phyloP scores from a whole-genome alignment of 192 early-diverging fungal genomes.

The Gamsiella multidivaricata region DNA sequence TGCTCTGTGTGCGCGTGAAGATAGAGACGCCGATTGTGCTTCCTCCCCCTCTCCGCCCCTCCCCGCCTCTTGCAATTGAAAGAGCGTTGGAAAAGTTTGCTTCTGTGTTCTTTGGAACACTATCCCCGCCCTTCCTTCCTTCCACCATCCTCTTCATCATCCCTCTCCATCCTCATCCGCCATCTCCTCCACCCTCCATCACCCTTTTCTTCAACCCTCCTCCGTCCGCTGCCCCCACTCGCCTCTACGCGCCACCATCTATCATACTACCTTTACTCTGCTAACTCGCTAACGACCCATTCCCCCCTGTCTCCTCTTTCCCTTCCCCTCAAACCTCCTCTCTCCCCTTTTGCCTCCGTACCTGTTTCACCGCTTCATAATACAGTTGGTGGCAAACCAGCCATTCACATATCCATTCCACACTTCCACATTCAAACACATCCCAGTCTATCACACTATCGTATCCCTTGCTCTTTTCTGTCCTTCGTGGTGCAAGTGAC shows the following conservation, averaged over 20 bases:
- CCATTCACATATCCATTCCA: too few species aligned
- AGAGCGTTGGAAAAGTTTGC: too few species aligned
- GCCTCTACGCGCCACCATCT: not conserved
- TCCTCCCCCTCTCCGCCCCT: too few species aligned
- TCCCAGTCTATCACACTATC: not conserved
- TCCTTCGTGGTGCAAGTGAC: not conserved
- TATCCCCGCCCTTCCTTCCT: not conserved
- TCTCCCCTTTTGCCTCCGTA: not conserved
- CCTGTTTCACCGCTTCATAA: not conserved
- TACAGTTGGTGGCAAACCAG: too few species aligned
- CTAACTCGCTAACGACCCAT: too few species aligned
- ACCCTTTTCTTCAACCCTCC: not conserved
- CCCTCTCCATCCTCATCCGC: not conserved
- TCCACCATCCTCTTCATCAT: slow-evolving; percentile 6
- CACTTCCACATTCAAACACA: not conserved
- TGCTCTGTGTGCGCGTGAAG: too few species aligned
- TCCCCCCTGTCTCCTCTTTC: not conserved
- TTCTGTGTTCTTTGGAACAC: slow-evolving; percentile 1
- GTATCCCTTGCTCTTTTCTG: not conserved
- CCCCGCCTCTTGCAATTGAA: too few species aligned
- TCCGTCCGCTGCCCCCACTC: not conserved
- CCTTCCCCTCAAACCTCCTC: not conserved
- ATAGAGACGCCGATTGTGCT: too few species aligned
- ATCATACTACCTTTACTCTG: too few species aligned
- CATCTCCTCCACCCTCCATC: not conserved